These are phyloP conservation scores for Trametes coccinea DNA, from an alignment of 768 basidiomycete species.

Conservation along the genomic window DNA sequence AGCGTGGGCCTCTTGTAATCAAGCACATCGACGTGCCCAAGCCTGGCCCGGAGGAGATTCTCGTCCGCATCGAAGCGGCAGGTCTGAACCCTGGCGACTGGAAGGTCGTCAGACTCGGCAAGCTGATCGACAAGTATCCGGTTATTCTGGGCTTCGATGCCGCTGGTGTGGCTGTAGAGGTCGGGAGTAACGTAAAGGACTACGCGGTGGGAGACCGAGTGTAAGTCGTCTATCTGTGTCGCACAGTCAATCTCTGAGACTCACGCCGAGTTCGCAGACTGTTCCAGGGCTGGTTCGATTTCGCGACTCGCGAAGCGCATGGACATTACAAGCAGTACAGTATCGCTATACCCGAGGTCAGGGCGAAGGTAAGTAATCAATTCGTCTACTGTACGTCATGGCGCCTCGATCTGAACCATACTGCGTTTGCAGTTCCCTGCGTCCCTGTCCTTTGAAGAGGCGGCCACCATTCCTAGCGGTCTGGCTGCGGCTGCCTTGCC, in stretches of 20 bases:
- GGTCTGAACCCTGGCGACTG: slow-evolving; percentile 39
- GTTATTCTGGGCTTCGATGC: slow-evolving; percentile 19
- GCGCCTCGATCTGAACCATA: background rate
- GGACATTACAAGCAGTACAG: slow-evolving; percentile 13
- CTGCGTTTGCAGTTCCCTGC: slow-evolving; percentile 32
- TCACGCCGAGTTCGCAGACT: background rate
- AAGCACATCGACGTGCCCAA: slow-evolving; percentile 8
- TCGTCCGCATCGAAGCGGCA: slow-evolving; percentile 31
- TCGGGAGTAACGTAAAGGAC: slow-evolving; percentile 39
- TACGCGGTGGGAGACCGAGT: slow-evolving; percentile 44
- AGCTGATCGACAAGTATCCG: slow-evolving; percentile 37
- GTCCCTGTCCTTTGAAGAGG: slow-evolving; percentile 38
- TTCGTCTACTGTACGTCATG: background rate
- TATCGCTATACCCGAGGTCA: background rate
- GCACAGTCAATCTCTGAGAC: background rate
- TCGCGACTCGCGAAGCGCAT: background rate
- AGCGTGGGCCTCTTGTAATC: slow-evolving; percentile 7
- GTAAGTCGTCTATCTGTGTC: slow-evolving; percentile 22
- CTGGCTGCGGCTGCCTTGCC: slow-evolving; percentile 38
- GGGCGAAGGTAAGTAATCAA: slow-evolving; percentile 16
- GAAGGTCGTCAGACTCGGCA: slow-evolving; percentile 36
- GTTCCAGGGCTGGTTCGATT: background rate
- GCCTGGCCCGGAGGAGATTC: slow-evolving; percentile 27
- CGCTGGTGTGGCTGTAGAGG: slow-evolving; percentile 40
- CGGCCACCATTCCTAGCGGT: slow-evolving; percentile 38